Evolutionary conservation across 768 basidiomycete genomes (phyloP).

Genomic region (Calocera viscosa): DNA sequence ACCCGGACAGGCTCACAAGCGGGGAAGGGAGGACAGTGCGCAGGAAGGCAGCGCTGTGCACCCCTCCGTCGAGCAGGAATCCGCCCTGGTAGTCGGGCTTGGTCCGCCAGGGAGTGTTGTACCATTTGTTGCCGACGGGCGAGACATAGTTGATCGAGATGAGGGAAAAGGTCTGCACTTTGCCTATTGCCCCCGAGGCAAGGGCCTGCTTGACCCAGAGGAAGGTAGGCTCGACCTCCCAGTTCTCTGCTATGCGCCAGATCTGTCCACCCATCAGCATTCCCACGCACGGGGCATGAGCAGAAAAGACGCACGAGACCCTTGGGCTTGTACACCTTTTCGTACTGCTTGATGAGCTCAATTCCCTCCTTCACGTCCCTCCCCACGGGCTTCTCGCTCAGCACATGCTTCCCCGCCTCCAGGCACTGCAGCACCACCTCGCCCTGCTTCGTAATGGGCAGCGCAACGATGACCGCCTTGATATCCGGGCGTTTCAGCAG

Average conservation of each 20-base stretch:
- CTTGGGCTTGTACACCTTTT: constrained; percentile 48
- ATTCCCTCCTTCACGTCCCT: constrained; percentile 53
- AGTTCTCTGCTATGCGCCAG: constrained; percentile 76
- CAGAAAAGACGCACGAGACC: constrained; percentile 24
- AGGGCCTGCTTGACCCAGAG: constrained; percentile 20
- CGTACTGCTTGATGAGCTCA: constrained; percentile 53
- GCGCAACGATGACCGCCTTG: constrained; percentile 54
- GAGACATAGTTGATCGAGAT: constrained; percentile 42
- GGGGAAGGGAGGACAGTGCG: constrained; percentile 45
- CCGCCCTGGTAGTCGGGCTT: constrained; percentile 74
- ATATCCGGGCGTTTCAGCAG: constrained; percentile 61
- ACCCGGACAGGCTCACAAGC: constrained; percentile 46
- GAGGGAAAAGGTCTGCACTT: constrained; percentile 54
- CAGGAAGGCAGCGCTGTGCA: constrained; percentile 59
- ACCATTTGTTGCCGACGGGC: constrained; percentile 50
- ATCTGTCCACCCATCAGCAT: constrained; percentile 22
- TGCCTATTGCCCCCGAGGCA: constrained; percentile 52
- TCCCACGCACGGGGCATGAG: background rate
- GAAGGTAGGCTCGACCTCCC: constrained; percentile 51
- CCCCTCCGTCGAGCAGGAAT: constrained; percentile 72
- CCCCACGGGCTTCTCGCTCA: constrained; percentile 81
- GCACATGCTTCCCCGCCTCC: constrained; percentile 64
- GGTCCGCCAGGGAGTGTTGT: constrained; percentile 73
- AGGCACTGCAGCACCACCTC: constrained; percentile 41
- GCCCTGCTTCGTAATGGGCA: constrained; percentile 70